Evolutionary conservation across 805 yeast genomes (phyloP).

Genomic region (Ogataea pignaliae): DNA sequence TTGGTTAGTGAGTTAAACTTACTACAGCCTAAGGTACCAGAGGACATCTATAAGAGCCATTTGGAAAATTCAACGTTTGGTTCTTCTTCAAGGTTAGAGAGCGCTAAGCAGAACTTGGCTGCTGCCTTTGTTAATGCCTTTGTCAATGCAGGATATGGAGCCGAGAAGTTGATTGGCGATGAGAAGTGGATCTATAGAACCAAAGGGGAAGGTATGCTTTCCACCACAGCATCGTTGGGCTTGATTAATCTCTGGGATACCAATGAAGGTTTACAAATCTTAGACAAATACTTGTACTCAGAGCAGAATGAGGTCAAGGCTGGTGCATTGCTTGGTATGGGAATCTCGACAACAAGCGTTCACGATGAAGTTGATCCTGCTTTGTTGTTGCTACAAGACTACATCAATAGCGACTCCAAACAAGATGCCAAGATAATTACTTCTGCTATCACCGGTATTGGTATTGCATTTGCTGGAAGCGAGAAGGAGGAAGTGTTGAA

Average conservation of each 20-base stretch:
- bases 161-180: conserved; percentile 75
- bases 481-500: conserved; percentile 79
- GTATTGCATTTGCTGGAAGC: conserved; percentile 93
- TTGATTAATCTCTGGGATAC: conserved; percentile 88
- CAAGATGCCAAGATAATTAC: conserved; percentile 62
- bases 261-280: conserved; percentile 80
- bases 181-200: conserved; percentile 86
- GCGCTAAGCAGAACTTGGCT: conserved; percentile 93
- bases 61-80: conserved; percentile 63
- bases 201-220: conserved; percentile 84
- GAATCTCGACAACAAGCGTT: conserved; percentile 85
- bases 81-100: conserved; percentile 60
- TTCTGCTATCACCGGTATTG: conserved; percentile 86
- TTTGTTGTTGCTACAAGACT: conserved; percentile 77
- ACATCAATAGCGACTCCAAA: conserved; percentile 39
- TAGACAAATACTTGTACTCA: conserved; percentile 85
- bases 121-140: conserved; percentile 92
- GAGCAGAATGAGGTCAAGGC: conserved; percentile 86
- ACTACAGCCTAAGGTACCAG: conserved; percentile 87
- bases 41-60: conserved; percentile 89
- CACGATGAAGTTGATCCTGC: conserved; percentile 97
- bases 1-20: conserved; percentile 84
- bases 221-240: conserved; percentile 90
- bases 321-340: conserved; percentile 95
- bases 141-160: conserved; percentile 85